Base-by-base conservation (phyloP, 768 basidiomycete genomes). In the Leccinellum albellum region DNA sequence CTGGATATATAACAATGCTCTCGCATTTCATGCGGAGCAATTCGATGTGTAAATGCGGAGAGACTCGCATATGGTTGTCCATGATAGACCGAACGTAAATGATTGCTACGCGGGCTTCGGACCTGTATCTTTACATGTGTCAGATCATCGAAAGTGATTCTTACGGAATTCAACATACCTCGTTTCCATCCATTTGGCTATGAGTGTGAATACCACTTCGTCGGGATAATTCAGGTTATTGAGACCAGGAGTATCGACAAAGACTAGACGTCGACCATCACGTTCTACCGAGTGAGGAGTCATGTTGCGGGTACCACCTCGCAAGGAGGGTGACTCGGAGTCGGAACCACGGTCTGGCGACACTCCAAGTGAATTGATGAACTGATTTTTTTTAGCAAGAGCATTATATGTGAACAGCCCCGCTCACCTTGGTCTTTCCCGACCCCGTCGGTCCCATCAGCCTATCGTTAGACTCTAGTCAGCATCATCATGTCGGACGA, bases 161-260 rank as follows among this genome's bases (percentile, higher is more conserved):
- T 9, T 40, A 17, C 21, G 15, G 4, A n/a, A n/a, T n/a, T n/a
- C 24, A 20, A 52, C 58, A 6, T 49, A 60, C 57, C 17, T 35
- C 9, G 35, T 23, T 32, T 26, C 45, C 3, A 51, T 29, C 52
- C 45, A 54, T 35, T n/a, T 35, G 17, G 45, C 45, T 15, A 55
- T 20, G n/a, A 33, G 53, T 2, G 13, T 28, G 20, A 60, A 12
- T 60, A 61, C 42, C 15, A 7, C 24, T 20, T 21, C 24, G 8
- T 60, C 53, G 4, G 32, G 29, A 5, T 35, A 26, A 28, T 49
- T 3, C 13, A 26, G 20, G 21, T 14, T 55, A 23, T 61, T 24
- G 21, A 61, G 37, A 14, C 58, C 58, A 33, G 60, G 58, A 1
- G 60, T 61, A 20, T 60, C 58, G 20, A 55, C 32, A 12, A 60